These are phyloP conservation scores for Westerdykella sp. DNA, from an alignment of 2,329 filamentous ascomycete genomes.

Conservation along the genomic window DNA sequence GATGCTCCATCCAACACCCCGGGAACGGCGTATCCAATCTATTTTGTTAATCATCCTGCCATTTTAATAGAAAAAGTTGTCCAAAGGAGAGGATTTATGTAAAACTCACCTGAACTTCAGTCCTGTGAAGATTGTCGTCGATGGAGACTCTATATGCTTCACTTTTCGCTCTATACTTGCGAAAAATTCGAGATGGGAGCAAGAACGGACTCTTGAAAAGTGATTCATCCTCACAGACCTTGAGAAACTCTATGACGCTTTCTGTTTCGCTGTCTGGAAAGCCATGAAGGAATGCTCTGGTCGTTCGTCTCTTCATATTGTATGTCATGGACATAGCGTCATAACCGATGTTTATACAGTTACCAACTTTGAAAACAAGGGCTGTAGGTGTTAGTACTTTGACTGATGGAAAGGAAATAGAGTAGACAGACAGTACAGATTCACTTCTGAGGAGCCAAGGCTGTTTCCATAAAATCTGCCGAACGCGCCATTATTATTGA, in stretches of 20 bases:
- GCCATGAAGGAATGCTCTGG: conserved; percentile 6
- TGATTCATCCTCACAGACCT: neutral
- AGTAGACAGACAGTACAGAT: conserved; percentile 1
- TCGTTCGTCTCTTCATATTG: conserved; percentile 1
- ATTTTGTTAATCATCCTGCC: neutral
- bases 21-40: conserved; percentile 8
- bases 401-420: neutral
- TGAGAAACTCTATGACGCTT: conserved; percentile 1
- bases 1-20: conserved; percentile 1
- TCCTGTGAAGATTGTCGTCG: conserved; percentile 1
- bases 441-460: neutral
- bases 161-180: conserved; percentile 1
- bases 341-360: conserved; percentile 5
- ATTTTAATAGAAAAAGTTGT: neutral
- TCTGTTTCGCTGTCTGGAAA: conserved; percentile 1
- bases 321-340: conserved; percentile 8
- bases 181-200: conserved; percentile 3
- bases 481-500: conserved; percentile 10
- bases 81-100: neutral
- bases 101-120: too few species aligned
- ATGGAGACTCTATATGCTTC: conserved; percentile 6
- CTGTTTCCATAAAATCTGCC: neutral
- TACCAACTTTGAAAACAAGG: conserved; percentile 6
- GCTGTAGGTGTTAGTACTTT: neutral
- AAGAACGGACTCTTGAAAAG: conserved; percentile 5